Percentiles rank a stretch among this genome's conserved stretches.
Evolutionary conservation across 805 yeast species (phyloP).

Genomic region (Danielia oregonensis): DNA sequence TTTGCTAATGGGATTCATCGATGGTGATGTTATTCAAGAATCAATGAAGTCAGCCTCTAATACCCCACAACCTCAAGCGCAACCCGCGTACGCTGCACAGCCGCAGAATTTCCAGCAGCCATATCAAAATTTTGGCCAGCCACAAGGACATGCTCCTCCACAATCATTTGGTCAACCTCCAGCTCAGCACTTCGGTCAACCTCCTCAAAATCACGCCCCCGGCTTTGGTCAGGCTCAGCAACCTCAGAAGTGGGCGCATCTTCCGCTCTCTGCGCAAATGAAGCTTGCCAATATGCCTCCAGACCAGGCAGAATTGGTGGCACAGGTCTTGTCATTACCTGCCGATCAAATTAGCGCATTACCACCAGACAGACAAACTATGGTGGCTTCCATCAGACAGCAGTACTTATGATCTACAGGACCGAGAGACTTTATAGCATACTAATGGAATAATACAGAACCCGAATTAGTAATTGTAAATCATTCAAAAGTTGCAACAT

Average conservation of each 20-base stretch:
- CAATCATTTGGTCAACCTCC: conserved; percentile 4
- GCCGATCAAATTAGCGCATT: conserved; percentile 47
- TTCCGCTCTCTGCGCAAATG: conserved; percentile 46
- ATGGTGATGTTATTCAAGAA: conserved; percentile 61
- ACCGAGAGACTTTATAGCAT: no score
- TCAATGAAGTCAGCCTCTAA: conserved; percentile 37
- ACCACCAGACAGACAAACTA: conserved; percentile 49
- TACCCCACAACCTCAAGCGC: conserved; percentile 12
- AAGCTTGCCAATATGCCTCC: conserved; percentile 51
- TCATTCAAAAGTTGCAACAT: neutral
- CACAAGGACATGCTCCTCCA: conserved; percentile 12
- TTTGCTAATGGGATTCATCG: conserved; percentile 72
- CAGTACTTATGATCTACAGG: conserved; percentile 46
- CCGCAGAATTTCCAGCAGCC: conserved; percentile 17
- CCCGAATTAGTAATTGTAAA: no score
- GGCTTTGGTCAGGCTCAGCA: conserved; percentile 1
- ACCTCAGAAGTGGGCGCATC: conserved; percentile 39
- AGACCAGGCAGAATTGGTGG: conserved; percentile 55
- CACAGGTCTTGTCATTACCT: conserved; percentile 49
- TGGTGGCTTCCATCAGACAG: conserved; percentile 52
- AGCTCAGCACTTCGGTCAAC: conserved; percentile 4
- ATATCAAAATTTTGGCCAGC: conserved; percentile 9
- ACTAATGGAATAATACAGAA: neutral
- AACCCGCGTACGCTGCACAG: conserved; percentile 1
- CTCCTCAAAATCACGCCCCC: conserved; percentile 2